Conservation (phyloP, 1,139 yeast genomes). For the Kazachstania sp. region DNA sequence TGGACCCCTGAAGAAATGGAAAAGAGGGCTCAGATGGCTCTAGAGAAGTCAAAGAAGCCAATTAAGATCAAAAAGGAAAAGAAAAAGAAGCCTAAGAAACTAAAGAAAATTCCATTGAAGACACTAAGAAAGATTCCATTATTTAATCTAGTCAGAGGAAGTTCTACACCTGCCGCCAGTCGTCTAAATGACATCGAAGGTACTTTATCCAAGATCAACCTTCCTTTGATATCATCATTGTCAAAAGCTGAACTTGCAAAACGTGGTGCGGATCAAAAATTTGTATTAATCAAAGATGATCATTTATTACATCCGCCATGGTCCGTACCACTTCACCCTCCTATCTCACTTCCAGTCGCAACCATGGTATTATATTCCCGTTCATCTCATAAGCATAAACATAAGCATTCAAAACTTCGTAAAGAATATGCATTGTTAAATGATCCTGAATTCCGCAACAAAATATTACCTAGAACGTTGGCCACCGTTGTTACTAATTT, state of each 20-base stretch:
- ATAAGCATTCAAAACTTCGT: not conserved
- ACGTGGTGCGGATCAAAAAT: slow-evolving; percentile 7
- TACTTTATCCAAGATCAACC: slow-evolving; percentile 5
- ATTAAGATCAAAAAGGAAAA: slow-evolving; percentile 1
- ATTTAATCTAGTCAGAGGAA: slow-evolving; percentile 20
- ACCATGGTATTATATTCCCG: slow-evolving; percentile 3
- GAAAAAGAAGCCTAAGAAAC: slow-evolving; percentile 17
- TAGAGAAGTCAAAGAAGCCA: slow-evolving; percentile 12
- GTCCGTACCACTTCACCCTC: slow-evolving; percentile 26
- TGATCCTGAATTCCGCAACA: not conserved
- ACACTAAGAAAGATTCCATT: slow-evolving; percentile 23
- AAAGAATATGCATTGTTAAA: not conserved
- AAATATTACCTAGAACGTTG: slow-evolving; percentile 24
- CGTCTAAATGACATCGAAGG: slow-evolving; percentile 11
- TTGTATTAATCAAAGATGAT: slow-evolving; percentile 27
- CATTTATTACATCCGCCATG: slow-evolving; percentile 31
- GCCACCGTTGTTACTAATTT: slow-evolving; percentile 28
- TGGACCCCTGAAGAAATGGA: slow-evolving; percentile 28
- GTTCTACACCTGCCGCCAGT: not conserved
- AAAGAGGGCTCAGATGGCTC: slow-evolving; percentile 14
- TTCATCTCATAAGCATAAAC: not conserved
- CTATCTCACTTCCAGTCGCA: slow-evolving; percentile 27
- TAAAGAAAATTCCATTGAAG: slow-evolving; percentile 20
- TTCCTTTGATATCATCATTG: not conserved
- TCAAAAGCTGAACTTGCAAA: not conserved